Percentiles rank a stretch among this genome's conserved stretches.
Evolutionary conservation across 2,329 filamentous ascomycete species (phyloP).

Genomic region (Pseudocercospora crystallina): DNA sequence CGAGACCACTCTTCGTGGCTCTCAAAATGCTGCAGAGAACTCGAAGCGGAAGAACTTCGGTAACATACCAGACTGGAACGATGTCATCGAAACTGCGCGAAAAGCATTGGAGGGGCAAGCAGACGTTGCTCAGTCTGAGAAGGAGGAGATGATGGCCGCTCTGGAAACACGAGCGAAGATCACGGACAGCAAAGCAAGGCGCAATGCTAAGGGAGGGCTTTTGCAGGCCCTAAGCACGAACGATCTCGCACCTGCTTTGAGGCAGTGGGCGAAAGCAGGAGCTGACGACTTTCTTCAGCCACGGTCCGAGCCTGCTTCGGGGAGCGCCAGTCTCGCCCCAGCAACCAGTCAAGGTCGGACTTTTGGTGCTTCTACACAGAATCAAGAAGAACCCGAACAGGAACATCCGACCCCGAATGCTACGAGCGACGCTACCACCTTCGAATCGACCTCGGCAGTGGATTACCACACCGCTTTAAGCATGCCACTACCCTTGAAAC

Average conservation of each 20-base stretch:
- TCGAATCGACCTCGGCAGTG: no score
- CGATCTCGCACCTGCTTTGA: constrained; percentile 2
- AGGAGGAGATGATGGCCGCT: constrained; percentile 9
- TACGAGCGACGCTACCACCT: no score
- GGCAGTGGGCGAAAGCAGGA: not conserved
- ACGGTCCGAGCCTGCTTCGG: no score
- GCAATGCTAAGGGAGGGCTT: not conserved
- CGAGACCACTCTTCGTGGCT: not conserved
- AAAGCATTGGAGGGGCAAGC: constrained; percentile 2
- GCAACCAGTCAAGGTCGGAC: no score
- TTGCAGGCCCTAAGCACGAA: not conserved
- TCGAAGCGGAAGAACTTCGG: not conserved
- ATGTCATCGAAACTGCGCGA: constrained; percentile 8
- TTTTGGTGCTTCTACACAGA: no score
- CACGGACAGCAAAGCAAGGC: not conserved
- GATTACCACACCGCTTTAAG: no score
- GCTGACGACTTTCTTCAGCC: no score
- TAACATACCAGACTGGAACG: not conserved
- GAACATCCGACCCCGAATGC: no score
- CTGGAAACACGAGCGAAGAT: constrained; percentile 4
- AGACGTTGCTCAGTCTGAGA: not conserved
- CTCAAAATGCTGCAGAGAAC: not conserved
- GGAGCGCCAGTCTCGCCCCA: no score
- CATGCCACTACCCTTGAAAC: no score
- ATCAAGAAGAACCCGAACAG: no score